A percentile compares a stretch with the other conserved stretches of the same genome.
Conservation (phyloP, 768 basidiomycete genomes). For the Ramaria sp. region DNA sequence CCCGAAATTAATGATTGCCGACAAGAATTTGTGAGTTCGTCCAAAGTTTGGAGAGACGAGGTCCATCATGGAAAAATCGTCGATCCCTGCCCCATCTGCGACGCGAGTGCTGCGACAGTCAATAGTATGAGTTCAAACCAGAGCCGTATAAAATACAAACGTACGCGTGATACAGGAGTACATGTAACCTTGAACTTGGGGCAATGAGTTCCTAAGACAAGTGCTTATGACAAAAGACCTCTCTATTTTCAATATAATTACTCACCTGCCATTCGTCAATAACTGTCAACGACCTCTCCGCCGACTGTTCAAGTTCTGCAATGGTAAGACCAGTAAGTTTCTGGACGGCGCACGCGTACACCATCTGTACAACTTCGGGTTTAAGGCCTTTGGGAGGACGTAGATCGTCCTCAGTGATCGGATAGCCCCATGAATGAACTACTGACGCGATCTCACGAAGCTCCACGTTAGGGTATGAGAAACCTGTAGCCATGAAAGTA, state of each 20-base stretch:
- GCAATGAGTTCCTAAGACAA: constrained; percentile 51
- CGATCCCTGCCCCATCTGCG: constrained; percentile 59
- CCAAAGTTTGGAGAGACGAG: constrained; percentile 60
- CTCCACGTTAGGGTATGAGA: constrained; percentile 5
- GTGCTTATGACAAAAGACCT: background rate
- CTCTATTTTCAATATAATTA: background rate
- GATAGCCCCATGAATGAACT: constrained; percentile 7
- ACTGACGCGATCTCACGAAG: constrained; percentile 5
- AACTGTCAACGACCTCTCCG: constrained; percentile 40
- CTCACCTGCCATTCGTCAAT: constrained; percentile 47
- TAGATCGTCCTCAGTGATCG: constrained; percentile 1
- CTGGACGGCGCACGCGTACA: constrained; percentile 5
- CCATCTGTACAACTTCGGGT: constrained; percentile 6
- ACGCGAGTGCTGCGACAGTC: constrained; percentile 43
- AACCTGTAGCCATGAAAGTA: background rate
- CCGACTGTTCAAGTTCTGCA: constrained; percentile 47
- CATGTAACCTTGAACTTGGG: constrained; percentile 44
- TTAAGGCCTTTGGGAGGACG: constrained; percentile 6
- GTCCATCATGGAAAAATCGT: constrained; percentile 70
- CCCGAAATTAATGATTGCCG: constrained; percentile 88
- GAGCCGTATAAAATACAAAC: constrained; percentile 11
- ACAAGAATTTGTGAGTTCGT: constrained; percentile 65
- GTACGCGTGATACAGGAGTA: constrained; percentile 64
- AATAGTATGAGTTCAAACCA: background rate
- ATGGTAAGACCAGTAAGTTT: constrained; percentile 45